Conservation (phyloP, 495 filamentous ascomycete genomes). For the Patellaria atrata region DNA sequence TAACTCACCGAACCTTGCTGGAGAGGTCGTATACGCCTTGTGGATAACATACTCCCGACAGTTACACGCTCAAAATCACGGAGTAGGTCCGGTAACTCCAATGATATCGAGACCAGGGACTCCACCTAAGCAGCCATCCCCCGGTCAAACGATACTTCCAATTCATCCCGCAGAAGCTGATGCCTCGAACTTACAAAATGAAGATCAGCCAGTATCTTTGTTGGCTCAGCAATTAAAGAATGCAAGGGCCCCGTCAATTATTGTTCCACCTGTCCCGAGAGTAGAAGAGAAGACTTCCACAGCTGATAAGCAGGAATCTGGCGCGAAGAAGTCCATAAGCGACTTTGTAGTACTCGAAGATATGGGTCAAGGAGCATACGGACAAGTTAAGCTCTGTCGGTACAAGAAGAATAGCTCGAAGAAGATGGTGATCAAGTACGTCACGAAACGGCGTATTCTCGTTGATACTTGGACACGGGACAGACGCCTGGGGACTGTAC, state of each 20-base stretch:
- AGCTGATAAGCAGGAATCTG: constrained; percentile 11
- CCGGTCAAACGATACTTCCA: constrained; percentile 47
- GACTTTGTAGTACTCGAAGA: constrained; percentile 93
- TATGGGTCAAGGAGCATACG: constrained; percentile 97
- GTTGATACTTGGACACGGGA: constrained; percentile 99
- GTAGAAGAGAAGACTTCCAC: constrained; percentile 24
- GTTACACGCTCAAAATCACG: constrained; percentile 55
- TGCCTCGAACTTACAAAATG: not conserved
- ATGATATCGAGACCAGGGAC: constrained; percentile 44
- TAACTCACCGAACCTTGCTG: constrained; percentile 15
- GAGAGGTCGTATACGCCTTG: constrained; percentile 80
- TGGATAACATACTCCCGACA: constrained; percentile 96
- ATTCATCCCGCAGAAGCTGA: constrained; percentile 13
- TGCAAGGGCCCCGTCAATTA: constrained; percentile 25
- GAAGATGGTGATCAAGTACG: constrained; percentile 92
- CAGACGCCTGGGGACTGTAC: constrained; percentile 86
- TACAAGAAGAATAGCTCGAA: constrained; percentile 60
- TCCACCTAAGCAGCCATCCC: constrained; percentile 61
- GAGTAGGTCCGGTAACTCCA: constrained; percentile 42
- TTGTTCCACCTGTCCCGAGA: not conserved
- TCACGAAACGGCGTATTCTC: constrained; percentile 90
- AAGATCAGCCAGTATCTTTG: constrained; percentile 32
- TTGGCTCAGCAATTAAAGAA: constrained; percentile 65
- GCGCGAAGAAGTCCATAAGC: constrained; percentile 63
- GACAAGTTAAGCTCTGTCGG: constrained; percentile 90